phyloP scores from a whole-genome alignment of 2,329 filamentous ascomycete species.

The Arthroderma sp. region DNA sequence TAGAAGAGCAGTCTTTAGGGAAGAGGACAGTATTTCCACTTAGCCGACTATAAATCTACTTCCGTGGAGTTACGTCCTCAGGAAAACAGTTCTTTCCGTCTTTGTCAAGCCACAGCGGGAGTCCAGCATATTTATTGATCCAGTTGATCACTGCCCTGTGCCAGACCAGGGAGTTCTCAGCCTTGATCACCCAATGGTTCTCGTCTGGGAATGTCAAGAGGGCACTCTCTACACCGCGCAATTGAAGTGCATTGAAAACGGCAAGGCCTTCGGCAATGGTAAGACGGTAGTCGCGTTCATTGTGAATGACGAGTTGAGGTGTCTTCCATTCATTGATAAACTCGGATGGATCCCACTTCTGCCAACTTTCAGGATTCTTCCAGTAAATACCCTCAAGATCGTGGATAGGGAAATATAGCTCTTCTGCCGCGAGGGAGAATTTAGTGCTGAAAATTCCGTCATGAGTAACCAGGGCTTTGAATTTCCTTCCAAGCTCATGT shows the following conservation, averaged over 20 bases:
- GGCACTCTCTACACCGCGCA: slow-evolving; percentile 59
- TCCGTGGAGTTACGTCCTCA: not conserved
- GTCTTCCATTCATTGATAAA: slow-evolving; percentile 62
- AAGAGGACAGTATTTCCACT: not conserved
- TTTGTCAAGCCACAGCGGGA: slow-evolving; percentile 8
- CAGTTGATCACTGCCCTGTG: slow-evolving; percentile 73
- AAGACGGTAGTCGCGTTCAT: slow-evolving; percentile 76
- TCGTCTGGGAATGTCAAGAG: slow-evolving; percentile 73
- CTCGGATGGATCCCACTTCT: slow-evolving; percentile 46
- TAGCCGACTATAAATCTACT: not conserved
- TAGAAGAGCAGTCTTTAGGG: no score
- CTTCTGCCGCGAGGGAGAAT: slow-evolving; percentile 37
- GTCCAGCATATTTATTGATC: slow-evolving; percentile 49
- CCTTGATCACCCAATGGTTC: slow-evolving; percentile 75
- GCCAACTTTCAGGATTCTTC: slow-evolving; percentile 41
- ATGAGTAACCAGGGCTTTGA: slow-evolving; percentile 47
- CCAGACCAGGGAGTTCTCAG: slow-evolving; percentile 84
- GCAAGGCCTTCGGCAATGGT: slow-evolving; percentile 74
- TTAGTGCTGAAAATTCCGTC: slow-evolving; percentile 39
- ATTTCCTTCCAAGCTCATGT: slow-evolving; percentile 42
- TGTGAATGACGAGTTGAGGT: slow-evolving; percentile 82
- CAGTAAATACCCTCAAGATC: slow-evolving; percentile 42
- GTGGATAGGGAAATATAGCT: slow-evolving; percentile 45
- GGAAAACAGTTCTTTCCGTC: slow-evolving; percentile 9
- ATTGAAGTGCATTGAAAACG: slow-evolving; percentile 76